Base-by-base conservation (phyloP, 2,329 filamentous ascomycete genomes). In the Claviceps fusiformis region DNA sequence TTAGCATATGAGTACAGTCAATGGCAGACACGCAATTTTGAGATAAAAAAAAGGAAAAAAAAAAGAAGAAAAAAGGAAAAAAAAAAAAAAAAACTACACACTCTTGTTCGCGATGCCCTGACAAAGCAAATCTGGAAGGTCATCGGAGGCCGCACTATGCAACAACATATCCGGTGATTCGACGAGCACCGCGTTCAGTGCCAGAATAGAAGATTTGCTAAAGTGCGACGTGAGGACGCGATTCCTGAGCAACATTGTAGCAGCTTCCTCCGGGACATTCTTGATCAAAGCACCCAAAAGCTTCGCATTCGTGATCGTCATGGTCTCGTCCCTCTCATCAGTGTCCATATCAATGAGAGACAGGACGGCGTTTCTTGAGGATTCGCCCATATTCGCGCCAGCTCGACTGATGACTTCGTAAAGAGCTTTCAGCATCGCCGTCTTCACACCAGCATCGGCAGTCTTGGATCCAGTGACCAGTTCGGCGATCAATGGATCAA, bases 331-430 rank as follows among this genome's bases (percentile, higher is more conserved):
- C 49, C 78, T 78, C 60, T 88, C 87, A 57, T 89, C 87, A 3
- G 79, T 74, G 58, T 95, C 90, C 61, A 83, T 83, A 68, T 97
- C 93, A 64, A 98, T 96, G 51, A 98, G 76, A 47, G 82, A 80
- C 51, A 98, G 75, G 31, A 98, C 89, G n/a, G 91, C 84, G 57
- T 83, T 80, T 55, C 91, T 84, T 50, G 92, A 96, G 27, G 84
- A 75, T 64, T 97, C 93, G 63, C 88, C 91, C 93, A 98, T 98
- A 71, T 92, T 96, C 56, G 79, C 78, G 54, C 93, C 93, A 19
- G 91, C 92, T 71, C 95, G 95, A 75, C 89, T 92, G 58, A 98
- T 86, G 35, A 98, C 93, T 66, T 97, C 92, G 66, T 95, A 96
- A 49, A 98, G 73, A 3, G 93, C 93, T 75, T 95, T 95, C 64